Evolutionary conservation across 495 filamentous ascomycete species (phyloP), one percentile per base, ranked within the genome.

Genomic region (Tuber borchii): DNA sequence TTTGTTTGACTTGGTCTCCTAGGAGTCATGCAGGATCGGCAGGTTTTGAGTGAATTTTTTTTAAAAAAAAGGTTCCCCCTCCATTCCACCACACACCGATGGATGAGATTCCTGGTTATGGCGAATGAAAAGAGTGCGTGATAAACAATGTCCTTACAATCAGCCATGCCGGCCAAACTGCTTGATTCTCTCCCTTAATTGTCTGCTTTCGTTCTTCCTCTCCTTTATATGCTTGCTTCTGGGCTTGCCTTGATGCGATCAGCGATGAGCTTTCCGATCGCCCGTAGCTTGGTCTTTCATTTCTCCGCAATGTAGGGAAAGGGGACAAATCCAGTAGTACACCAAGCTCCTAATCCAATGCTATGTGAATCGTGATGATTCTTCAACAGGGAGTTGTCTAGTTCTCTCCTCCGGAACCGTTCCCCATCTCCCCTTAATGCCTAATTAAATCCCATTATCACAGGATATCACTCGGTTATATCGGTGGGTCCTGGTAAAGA

Each of bases 41-140:
- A 65, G 56, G 34, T 65, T 65, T 31, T 65, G 56, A 65, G 56
- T 26, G 56, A 65, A 65, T 65, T 65, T 65, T 65, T 31, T 65
- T 65, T 31, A 48, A 48, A 56, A 56, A 56, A 56, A 34, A 19
- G 0, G 5, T 12, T 2, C 4, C 12, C 8, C 26, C 14, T 31
- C 26, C 56, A 26, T 16, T 14, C 56, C 26, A 34, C 56, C 56
- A 34, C 26, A 65, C 14, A 7, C 4, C 31, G 26, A 34, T 65
- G 14, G 6, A 65, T 17, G 56, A 34, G 31, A 65, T 31, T 65
- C 31, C 56, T 65, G 26, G 26, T 19, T 34, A 65, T 34, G 56
- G 14, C 26, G 26, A 65, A 65, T 34, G 14, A 65, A 65, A 65
- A 65, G 26, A 34, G 56, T 19, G 26, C 26, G 12, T 65, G 51